Percentiles rank a stretch among this genome's conserved stretches.
Evolutionary conservation across 495 filamentous ascomycete genomes (phyloP).

Genomic region (Oidiodendron maius): DNA sequence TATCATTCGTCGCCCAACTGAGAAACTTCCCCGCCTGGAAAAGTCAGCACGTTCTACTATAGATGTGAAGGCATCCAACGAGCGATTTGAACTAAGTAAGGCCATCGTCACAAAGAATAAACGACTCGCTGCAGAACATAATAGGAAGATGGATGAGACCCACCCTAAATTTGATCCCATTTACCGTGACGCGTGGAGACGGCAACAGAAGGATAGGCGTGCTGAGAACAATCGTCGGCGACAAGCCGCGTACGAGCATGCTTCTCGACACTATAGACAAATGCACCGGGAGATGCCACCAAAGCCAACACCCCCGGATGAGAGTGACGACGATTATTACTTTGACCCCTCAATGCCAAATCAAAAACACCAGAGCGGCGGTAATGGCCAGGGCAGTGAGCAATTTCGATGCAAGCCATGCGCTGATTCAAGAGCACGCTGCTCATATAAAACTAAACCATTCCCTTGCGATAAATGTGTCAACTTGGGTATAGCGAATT

Average conservation of each 20-base stretch:
- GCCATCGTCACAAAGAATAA: background rate
- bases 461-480: background rate
- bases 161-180: background rate
- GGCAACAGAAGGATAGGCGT: background rate
- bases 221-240: background rate
- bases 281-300: background rate
- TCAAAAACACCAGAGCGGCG: background rate
- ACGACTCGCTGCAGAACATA: background rate
- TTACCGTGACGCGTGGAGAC: background rate
- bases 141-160: background rate
- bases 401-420: background rate
- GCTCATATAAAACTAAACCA: background rate
- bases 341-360: background rate
- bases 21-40: background rate
- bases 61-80: background rate
- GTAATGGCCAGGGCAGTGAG: background rate
- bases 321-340: background rate
- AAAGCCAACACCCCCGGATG: conserved; percentile 2
- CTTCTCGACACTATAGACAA: background rate
- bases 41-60: background rate
- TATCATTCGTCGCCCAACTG: background rate
- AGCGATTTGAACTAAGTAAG: background rate
- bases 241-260: background rate
- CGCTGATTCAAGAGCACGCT: background rate
- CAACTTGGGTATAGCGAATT: background rate